phyloP scores from a whole-genome alignment of 805 yeast genomes.

The Sugiyamaella lignohabitans region DNA sequence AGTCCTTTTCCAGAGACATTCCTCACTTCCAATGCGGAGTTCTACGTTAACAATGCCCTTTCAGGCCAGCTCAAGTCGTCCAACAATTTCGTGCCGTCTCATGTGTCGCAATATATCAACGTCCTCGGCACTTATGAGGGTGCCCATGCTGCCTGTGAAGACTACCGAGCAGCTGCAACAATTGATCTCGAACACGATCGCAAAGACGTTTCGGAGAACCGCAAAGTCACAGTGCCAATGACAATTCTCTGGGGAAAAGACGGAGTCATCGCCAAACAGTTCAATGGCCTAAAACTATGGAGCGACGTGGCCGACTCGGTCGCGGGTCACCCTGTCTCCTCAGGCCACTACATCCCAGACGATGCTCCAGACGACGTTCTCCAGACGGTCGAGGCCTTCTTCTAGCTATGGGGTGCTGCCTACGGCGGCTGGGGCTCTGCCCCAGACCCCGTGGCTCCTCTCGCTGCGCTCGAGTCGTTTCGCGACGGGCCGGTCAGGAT shows the following conservation, averaged over 20 bases:
- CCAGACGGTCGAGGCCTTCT: neutral
- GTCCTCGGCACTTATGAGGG: constrained; percentile 2
- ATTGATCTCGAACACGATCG: constrained; percentile 13
- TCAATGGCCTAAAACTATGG: constrained; percentile 11
- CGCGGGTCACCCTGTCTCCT: constrained; percentile 37
- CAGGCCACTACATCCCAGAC: constrained; percentile 15
- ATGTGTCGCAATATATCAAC: constrained; percentile 6
- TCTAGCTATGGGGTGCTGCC: neutral
- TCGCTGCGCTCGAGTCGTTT: neutral
- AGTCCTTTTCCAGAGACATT: constrained; percentile 15
- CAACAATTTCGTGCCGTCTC: neutral
- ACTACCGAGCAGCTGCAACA: constrained; percentile 15
- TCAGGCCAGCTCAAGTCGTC: constrained; percentile 4
- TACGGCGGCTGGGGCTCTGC: neutral
- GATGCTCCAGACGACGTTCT: constrained; percentile 6
- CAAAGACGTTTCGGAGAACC: constrained; percentile 7
- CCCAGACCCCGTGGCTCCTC: neutral
- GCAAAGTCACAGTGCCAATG: constrained; percentile 8
- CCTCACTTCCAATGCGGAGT: constrained; percentile 11
- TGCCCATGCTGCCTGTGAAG: constrained; percentile 16
- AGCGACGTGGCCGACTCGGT: constrained; percentile 25
- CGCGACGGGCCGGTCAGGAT: too few species aligned
- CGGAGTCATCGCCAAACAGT: constrained; percentile 13
- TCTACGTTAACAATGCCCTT: constrained; percentile 1
- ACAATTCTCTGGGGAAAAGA: constrained; percentile 14